These are phyloP conservation scores for Fusarium drepaniforme DNA, from an alignment of 2,329 filamentous ascomycete genomes.

Conservation along the genomic window DNA sequence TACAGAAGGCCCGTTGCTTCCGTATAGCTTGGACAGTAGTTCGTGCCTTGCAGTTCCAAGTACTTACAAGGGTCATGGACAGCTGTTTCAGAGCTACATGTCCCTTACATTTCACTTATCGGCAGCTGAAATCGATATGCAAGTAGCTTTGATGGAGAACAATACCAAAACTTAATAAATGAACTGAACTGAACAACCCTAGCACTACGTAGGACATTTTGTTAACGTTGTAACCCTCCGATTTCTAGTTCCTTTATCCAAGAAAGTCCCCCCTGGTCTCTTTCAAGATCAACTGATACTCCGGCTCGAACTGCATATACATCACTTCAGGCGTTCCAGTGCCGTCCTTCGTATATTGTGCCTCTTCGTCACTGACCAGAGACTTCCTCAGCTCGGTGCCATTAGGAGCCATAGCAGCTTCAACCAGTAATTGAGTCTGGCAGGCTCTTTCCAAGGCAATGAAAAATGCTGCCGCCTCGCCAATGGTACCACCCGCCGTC, in stretches of 20 bases:
- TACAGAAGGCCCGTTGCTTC: too few relatives aligned
- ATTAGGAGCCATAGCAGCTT: conserved; percentile 62
- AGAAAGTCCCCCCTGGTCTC: conserved; percentile 34
- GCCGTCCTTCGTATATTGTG: conserved; percentile 47
- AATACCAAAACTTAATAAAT: not conserved
- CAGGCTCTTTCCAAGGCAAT: conserved; percentile 76
- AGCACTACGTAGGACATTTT: not conserved
- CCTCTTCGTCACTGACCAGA: conserved; percentile 57
- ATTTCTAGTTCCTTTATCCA: not conserved
- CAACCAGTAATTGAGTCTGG: conserved; percentile 74
- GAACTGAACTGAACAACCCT: not conserved
- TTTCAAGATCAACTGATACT: conserved; percentile 36
- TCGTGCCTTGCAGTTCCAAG: too few relatives aligned
- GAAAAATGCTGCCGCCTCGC: conserved; percentile 78
- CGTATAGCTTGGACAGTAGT: too few relatives aligned
- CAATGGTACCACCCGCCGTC: conserved; percentile 76
- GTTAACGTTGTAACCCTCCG: not conserved
- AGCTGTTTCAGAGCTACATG: not conserved
- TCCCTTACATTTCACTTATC: not conserved
- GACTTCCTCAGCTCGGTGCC: conserved; percentile 48
- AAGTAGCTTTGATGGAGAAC: not conserved
- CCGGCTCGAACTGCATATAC: conserved; percentile 43
- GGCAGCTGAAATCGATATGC: not conserved
- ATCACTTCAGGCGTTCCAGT: conserved; percentile 41
- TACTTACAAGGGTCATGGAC: too few relatives aligned